phyloP scores from a whole-genome alignment of 768 basidiomycete species.

The Hygrophorus pudorinus region DNA sequence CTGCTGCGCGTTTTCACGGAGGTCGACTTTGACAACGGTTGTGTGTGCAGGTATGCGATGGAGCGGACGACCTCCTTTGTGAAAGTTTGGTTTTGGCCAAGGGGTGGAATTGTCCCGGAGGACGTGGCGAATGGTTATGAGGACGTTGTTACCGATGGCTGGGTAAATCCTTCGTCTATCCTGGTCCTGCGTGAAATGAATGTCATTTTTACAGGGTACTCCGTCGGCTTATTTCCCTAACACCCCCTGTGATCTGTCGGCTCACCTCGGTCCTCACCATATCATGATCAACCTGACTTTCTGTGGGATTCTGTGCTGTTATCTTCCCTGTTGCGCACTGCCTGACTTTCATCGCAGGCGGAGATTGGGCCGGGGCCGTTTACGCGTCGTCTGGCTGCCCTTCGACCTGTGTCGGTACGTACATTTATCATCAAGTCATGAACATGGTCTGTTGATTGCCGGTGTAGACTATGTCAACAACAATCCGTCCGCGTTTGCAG shows the following conservation, averaged over 20 bases:
- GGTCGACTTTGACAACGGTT: neutral
- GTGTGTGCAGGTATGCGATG: slow-evolving; percentile 57
- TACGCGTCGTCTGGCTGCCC: slow-evolving; percentile 42
- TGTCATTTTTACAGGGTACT: slow-evolving; percentile 29
- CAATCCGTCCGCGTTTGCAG: slow-evolving; percentile 46
- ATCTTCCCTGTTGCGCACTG: neutral
- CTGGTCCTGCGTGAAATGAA: neutral
- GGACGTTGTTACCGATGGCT: slow-evolving; percentile 35
- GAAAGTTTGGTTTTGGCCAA: slow-evolving; percentile 67
- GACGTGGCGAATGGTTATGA: slow-evolving; percentile 33
- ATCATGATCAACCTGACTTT: slow-evolving; percentile 51
- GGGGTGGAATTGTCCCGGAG: slow-evolving; percentile 37
- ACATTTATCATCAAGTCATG: neutral
- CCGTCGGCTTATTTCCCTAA: slow-evolving; percentile 54
- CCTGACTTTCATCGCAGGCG: slow-evolving; percentile 19
- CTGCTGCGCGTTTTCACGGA: neutral
- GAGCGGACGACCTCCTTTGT: slow-evolving; percentile 48
- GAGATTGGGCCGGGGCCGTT: slow-evolving; percentile 46
- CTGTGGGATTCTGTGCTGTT: slow-evolving; percentile 16
- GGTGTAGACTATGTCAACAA: slow-evolving; percentile 45
- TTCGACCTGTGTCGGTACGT: slow-evolving; percentile 39
- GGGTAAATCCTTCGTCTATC: slow-evolving; percentile 30
- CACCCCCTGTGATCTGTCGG: slow-evolving; percentile 44
- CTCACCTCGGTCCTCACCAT: slow-evolving; percentile 45
- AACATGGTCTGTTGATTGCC: neutral